phyloP scores from a whole-genome alignment of 192 early-diverging fungal genomes.

The Backusella luteola region DNA sequence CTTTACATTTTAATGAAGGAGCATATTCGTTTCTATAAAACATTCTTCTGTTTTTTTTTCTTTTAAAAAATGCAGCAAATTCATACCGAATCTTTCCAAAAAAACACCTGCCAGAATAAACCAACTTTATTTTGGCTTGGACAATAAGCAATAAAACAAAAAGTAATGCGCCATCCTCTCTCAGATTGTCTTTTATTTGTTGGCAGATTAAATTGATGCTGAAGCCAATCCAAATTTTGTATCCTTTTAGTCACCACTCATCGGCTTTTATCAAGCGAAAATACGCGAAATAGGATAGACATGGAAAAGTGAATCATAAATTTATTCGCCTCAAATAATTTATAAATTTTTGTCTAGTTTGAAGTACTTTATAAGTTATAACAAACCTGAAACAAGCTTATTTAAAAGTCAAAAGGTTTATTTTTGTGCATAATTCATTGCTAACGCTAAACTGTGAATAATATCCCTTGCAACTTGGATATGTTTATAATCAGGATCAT shows the following conservation, averaged over 20 bases:
- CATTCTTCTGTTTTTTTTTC: too few relatives aligned
- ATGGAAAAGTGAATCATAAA: neutral
- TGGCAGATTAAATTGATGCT: too few relatives aligned
- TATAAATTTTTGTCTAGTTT: neutral
- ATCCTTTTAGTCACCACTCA: too few relatives aligned
- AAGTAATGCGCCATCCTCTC: too few relatives aligned
- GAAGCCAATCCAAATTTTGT: too few relatives aligned
- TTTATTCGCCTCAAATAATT: neutral
- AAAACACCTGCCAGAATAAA: neutral
- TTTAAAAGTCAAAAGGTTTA: neutral
- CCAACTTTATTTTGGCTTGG: neutral
- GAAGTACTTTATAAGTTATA: neutral
- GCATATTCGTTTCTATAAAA: too few relatives aligned
- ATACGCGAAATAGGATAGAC: too few relatives aligned
- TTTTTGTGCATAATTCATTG: slow-evolving; percentile 31
- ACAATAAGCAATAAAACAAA: too few relatives aligned
- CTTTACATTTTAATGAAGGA: too few relatives aligned
- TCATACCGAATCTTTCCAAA: neutral
- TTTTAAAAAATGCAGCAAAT: neutral
- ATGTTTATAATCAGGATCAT: slow-evolving; percentile 27
- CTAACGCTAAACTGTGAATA: slow-evolving; percentile 21
- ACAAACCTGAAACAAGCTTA: neutral
- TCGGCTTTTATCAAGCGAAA: too few relatives aligned
- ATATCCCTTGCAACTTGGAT: slow-evolving; percentile 23
- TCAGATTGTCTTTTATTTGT: too few relatives aligned